These are phyloP conservation scores for Bjerkandera adusta DNA, from an alignment of 1,284 basidiomycete species.

Conservation along the genomic window DNA sequence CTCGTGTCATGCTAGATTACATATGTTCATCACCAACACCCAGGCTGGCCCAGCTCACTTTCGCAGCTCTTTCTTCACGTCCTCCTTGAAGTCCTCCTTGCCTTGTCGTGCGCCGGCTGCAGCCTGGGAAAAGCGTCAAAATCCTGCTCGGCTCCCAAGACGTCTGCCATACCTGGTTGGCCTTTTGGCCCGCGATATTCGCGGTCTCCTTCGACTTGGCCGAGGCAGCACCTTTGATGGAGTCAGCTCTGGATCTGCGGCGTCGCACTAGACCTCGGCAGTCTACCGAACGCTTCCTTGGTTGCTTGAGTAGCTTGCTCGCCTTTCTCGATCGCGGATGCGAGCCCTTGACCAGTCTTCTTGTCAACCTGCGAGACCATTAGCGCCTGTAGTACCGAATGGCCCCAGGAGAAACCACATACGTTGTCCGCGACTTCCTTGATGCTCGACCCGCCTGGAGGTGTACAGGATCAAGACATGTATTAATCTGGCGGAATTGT, in stretches of 20 bases:
- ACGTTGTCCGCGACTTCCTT: slow-evolving; percentile 12
- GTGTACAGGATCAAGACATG: background rate
- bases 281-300: slow-evolving; percentile 53
- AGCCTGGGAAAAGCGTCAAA: slow-evolving; percentile 31
- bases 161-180: slow-evolving; percentile 35
- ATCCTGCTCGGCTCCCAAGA: background rate
- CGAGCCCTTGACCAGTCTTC: slow-evolving; percentile 56
- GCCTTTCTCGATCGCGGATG: slow-evolving; percentile 62
- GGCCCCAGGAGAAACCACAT: background rate
- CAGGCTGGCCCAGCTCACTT: too few species aligned
- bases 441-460: slow-evolving; percentile 8
- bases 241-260: background rate
- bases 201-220: slow-evolving; percentile 36
- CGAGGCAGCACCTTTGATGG: slow-evolving; percentile 26
- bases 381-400: background rate
- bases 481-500: background rate
- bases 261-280: background rate
- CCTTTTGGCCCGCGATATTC: slow-evolving; percentile 35
- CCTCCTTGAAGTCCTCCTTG: slow-evolving; percentile 40
- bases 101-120: slow-evolving; percentile 40
- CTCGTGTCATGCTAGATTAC: too few species aligned
- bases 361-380: slow-evolving; percentile 50
- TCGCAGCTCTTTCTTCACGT: slow-evolving; percentile 37
- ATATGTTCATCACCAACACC: too few species aligned
- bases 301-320: slow-evolving; percentile 54